Percentiles rank a stretch among this genome's conserved stretches.
These are phyloP conservation scores for Houttuynia cordata DNA, from an alignment of 164 flowering plant genomes.

Conservation along the genomic window DNA sequence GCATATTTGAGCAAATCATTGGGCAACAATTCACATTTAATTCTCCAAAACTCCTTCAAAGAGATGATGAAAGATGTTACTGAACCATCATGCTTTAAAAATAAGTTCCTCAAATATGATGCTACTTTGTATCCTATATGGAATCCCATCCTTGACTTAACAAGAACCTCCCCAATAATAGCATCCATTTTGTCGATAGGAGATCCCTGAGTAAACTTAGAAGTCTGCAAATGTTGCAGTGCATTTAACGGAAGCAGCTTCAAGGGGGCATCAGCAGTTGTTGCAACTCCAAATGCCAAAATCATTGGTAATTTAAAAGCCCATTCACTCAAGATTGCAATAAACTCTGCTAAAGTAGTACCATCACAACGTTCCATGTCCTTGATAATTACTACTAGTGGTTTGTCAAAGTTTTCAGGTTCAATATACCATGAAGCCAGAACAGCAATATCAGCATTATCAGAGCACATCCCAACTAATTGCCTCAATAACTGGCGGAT, in stretches of 20 bases:
- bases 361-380: constrained; percentile 76
- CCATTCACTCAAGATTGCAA: constrained; percentile 82
- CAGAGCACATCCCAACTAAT: constrained; percentile 31
- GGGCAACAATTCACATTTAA: constrained; percentile 18
- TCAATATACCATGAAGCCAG: constrained; percentile 82
- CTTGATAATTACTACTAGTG: constrained; percentile 64
- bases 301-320: constrained; percentile 63
- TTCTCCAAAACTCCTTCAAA: constrained; percentile 46
- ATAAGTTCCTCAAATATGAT: constrained; percentile 61
- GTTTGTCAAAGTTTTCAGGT: constrained; percentile 33
- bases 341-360: constrained; percentile 62
- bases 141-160: constrained; percentile 43
- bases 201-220: constrained; percentile 19
- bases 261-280: constrained; percentile 59
- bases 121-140: constrained; percentile 58
- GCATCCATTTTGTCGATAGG: constrained; percentile 84
- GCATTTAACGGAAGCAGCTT: constrained; percentile 46
- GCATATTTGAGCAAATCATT: constrained; percentile 33
- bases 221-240: constrained; percentile 32
- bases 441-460: constrained; percentile 60
- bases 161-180: constrained; percentile 54
- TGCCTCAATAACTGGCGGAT: constrained; percentile 61
- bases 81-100: constrained; percentile 78
- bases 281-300: constrained; percentile 70
- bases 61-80: constrained; percentile 74